Evolutionary conservation across 495 filamentous ascomycete species (phyloP).

Genomic region (Neurospora sp.): DNA sequence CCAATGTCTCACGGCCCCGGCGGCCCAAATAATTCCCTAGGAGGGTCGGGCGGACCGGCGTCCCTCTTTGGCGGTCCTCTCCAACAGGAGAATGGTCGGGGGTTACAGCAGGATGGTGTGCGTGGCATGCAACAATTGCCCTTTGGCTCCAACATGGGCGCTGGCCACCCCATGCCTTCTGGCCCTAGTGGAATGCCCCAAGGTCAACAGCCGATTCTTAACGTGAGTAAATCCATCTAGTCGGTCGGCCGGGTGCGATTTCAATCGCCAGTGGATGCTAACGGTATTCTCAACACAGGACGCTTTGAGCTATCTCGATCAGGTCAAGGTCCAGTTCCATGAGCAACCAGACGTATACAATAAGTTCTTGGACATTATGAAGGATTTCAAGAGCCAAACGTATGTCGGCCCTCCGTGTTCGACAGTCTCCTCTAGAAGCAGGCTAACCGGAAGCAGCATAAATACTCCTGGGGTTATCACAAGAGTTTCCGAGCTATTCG

Average conservation of each 20-base stretch:
- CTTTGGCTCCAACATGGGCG: constrained; percentile 24
- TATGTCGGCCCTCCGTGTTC: constrained; percentile 37
- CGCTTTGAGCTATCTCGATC: constrained; percentile 93
- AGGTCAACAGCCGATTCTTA: constrained; percentile 92
- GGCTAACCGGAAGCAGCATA: constrained; percentile 48
- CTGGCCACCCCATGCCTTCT: constrained; percentile 20
- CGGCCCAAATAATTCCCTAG: constrained; percentile 19
- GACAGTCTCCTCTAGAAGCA: neutral
- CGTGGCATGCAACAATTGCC: constrained; percentile 36
- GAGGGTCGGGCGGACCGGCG: constrained; percentile 22
- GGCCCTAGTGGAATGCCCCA: constrained; percentile 47
- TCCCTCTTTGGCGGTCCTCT: constrained; percentile 40
- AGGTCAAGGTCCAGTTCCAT: constrained; percentile 96
- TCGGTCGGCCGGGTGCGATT: neutral
- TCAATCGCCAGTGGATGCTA: neutral
- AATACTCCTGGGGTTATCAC: constrained; percentile 98
- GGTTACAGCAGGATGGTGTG: constrained; percentile 26
- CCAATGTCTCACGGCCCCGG: constrained; percentile 39
- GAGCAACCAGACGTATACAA: constrained; percentile 98
- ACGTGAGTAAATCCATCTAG: constrained; percentile 45
- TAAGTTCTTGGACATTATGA: constrained; percentile 97
- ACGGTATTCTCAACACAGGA: constrained; percentile 44
- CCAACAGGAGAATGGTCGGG: constrained; percentile 36
- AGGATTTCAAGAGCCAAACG: constrained; percentile 98
- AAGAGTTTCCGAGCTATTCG: constrained; percentile 91